Evolutionary conservation across 768 basidiomycete species (phyloP), one percentile per base, ranked within the genome.

Genomic region (Suillus placidus): DNA sequence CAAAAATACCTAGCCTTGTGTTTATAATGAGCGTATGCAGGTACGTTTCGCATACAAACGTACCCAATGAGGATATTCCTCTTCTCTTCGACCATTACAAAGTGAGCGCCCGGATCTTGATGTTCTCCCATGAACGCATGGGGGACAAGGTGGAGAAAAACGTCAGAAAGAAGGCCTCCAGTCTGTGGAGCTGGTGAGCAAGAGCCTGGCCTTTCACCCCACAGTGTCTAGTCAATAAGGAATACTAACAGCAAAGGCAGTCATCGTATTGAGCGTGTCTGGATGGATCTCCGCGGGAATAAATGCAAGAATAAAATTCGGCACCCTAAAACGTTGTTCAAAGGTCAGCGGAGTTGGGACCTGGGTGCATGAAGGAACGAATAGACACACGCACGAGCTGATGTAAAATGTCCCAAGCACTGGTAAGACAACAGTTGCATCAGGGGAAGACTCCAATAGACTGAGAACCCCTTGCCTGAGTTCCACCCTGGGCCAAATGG

Each of bases 331-430:
- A 73, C 72, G 69, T 70, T 64, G 67, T 62, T 20, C 64, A 60
- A 65, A 37, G 55, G 65, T 68, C 67, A 69, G 75, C 62, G 61
- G 65, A 67, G 63, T 43, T 67, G 54, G 62, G 58, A 62, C 69
- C 62, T 26, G 57, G 26, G 47, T 35, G 45, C 5, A 67, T 55
- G 20, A 32, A 60, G 49, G 60, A 61, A 64, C 20, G 52, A 49
- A 64, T 67, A 66, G 62, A 61, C 67, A 52, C 58, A 85, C 93
- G 73, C 76, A 95, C 94, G 94, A 96, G 83, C 93, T 95, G 79
- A 96, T 96, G 82, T 96, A 96, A 83, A 96, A 95, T 23, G 95
- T 96, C 67, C 92, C 95, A 35, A 96, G 83, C 64, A 97, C 87
- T 86, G 69, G 71, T 69, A 62, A 71, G 65, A 71, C 57, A 56